These are phyloP conservation scores for Cordyceps sp. DNA, from an alignment of 2,329 filamentous ascomycete genomes.

Conservation along the genomic window DNA sequence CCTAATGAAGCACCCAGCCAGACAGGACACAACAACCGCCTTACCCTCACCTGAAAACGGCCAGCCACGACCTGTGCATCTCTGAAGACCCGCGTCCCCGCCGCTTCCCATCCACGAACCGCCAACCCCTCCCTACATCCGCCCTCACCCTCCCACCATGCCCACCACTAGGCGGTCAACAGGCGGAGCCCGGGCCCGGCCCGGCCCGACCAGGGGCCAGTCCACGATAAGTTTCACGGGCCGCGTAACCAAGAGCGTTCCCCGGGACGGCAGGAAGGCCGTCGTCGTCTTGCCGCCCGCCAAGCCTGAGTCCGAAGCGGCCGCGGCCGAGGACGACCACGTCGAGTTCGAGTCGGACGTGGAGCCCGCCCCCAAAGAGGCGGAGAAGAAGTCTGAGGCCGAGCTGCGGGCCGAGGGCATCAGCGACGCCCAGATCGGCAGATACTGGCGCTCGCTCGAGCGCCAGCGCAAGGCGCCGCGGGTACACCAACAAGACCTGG, in stretches of 20 bases:
- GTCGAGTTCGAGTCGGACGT: too few species aligned
- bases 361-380: too few species aligned
- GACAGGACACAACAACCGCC: too few species aligned
- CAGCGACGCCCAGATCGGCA: constrained; percentile 49
- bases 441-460: constrained; percentile 67
- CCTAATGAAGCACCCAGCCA: too few species aligned
- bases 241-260: constrained; percentile 35
- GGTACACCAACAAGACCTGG: constrained; percentile 63
- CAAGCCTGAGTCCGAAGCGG: too few species aligned
- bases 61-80: too few species aligned
- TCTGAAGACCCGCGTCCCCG: too few species aligned
- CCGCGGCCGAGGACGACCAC: too few species aligned
- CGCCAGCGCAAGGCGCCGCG: constrained; percentile 46
- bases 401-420: constrained; percentile 47
- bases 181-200: constrained; percentile 17
- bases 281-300: constrained; percentile 16
- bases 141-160: too few species aligned
- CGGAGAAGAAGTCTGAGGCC: constrained; percentile 14
- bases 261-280: constrained; percentile 30
- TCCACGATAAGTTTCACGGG: constrained; percentile 41
- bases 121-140: too few species aligned
- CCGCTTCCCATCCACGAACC: too few species aligned
- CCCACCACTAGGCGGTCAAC: constrained; percentile 32
- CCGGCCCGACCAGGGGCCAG: constrained; percentile 26
- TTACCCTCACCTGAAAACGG: too few species aligned